A percentile compares a stretch with the other conserved stretches of the same genome.
phyloP scores from a whole-genome alignment of 192 early-diverging fungal species.

The Umbelopsis vinacea region DNA sequence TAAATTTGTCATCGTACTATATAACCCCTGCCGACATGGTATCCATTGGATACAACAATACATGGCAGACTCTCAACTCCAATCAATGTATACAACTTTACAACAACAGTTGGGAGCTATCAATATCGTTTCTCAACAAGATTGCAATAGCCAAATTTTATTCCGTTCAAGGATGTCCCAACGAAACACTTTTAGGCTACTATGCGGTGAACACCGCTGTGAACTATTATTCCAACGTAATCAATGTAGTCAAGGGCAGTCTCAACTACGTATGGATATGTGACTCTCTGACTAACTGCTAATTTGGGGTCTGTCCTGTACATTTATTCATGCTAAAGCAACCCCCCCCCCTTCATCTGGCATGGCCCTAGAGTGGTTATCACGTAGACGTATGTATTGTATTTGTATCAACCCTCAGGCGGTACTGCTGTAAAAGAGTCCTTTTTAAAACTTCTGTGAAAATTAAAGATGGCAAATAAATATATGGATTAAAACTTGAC shows the following conservation, averaged over 20 bases:
- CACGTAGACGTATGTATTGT: too few relatives aligned
- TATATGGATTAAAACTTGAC: too few relatives aligned
- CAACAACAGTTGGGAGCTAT: background rate
- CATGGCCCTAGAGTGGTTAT: too few relatives aligned
- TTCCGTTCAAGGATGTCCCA: background rate
- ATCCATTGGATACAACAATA: conserved; percentile 3
- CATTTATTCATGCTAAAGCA: background rate
- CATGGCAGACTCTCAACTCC: background rate
- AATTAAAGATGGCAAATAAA: too few relatives aligned
- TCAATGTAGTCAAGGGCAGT: background rate
- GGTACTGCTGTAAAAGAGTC: too few relatives aligned
- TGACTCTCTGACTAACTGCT: background rate
- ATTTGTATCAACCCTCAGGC: too few relatives aligned
- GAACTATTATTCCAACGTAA: background rate
- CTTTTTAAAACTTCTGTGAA: too few relatives aligned
- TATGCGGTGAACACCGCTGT: background rate
- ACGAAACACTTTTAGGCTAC: background rate
- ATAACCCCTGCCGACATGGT: background rate
- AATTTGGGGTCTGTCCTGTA: too few relatives aligned
- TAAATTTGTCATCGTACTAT: background rate
- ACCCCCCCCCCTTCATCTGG: too few relatives aligned
- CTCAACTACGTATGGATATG: background rate
- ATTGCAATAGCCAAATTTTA: conserved; percentile 3
- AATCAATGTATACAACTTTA: background rate
- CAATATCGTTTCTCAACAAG: background rate